phyloP scores from a whole-genome alignment of 257 asterid genomes.

The Solanum raphanifolium region DNA sequence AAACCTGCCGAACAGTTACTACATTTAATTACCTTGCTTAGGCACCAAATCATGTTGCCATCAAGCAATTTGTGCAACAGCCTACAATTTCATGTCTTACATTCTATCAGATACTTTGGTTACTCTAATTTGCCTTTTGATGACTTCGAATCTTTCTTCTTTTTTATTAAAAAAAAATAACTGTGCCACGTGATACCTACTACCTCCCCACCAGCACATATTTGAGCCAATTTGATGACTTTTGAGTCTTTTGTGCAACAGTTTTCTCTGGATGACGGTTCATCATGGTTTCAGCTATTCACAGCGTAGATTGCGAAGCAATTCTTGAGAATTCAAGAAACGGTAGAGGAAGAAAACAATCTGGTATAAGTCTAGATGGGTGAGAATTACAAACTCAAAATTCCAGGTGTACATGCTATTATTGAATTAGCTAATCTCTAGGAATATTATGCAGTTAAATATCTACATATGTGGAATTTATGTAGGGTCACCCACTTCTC shows the following conservation, averaged over 20 bases:
- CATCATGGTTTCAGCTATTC: background rate
- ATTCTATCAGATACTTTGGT: background rate
- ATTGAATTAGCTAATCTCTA: background rate
- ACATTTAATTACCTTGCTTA: background rate
- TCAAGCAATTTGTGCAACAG: background rate
- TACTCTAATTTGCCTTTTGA: background rate
- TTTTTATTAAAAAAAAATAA: background rate
- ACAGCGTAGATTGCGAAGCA: background rate
- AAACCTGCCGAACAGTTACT: background rate
- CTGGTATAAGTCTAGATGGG: background rate
- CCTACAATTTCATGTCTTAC: background rate
- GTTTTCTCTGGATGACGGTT: background rate
- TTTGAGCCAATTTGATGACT: background rate
- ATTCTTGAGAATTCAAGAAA: constrained; percentile 5
- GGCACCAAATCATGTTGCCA: background rate
- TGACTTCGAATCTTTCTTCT: background rate
- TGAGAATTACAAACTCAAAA: background rate
- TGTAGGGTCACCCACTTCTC: background rate
- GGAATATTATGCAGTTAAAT: background rate
- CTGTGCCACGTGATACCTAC: background rate
- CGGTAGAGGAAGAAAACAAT: constrained; percentile 7
- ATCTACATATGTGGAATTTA: background rate
- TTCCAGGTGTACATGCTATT: background rate
- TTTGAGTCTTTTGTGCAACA: background rate
- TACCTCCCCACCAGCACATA: background rate